phyloP scores from a whole-genome alignment of 306 rosid species.

The Dicorynia guianensis region DNA sequence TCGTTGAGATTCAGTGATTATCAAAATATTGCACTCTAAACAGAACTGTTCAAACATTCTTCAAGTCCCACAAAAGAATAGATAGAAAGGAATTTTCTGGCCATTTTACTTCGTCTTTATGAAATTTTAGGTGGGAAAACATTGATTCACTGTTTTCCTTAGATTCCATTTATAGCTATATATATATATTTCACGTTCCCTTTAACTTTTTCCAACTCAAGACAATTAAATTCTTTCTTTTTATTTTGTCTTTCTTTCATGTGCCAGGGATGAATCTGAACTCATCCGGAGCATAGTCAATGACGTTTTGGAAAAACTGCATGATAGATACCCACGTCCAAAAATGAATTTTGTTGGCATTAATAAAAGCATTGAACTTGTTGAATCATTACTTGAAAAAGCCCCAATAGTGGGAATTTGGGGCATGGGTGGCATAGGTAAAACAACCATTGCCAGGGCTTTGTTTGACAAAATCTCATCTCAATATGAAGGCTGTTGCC shows the following conservation, averaged over 20 bases:
- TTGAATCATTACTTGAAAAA: not conserved
- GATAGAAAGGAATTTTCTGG: no score
- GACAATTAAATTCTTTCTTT: not conserved
- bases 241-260: not conserved
- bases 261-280: constrained; percentile 2
- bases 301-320: constrained; percentile 9
- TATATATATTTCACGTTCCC: not conserved
- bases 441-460: constrained; percentile 41
- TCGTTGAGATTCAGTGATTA: no score
- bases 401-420: constrained; percentile 38
- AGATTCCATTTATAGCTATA: no score
- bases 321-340: not conserved
- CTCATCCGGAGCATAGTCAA: constrained; percentile 27
- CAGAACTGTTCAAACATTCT: no score
- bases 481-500: constrained; percentile 29
- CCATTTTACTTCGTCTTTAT: not conserved
- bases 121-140: not conserved
- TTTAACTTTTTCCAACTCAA: not conserved
- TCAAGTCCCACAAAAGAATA: no score
- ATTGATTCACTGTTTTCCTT: no score
- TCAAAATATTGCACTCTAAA: no score
- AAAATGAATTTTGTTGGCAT: constrained; percentile 20
- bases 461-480: constrained; percentile 31
- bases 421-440: constrained; percentile 47
- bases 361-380: not conserved